phyloP scores from a whole-genome alignment of 306 rosid species.

The Lupinus albus region DNA sequence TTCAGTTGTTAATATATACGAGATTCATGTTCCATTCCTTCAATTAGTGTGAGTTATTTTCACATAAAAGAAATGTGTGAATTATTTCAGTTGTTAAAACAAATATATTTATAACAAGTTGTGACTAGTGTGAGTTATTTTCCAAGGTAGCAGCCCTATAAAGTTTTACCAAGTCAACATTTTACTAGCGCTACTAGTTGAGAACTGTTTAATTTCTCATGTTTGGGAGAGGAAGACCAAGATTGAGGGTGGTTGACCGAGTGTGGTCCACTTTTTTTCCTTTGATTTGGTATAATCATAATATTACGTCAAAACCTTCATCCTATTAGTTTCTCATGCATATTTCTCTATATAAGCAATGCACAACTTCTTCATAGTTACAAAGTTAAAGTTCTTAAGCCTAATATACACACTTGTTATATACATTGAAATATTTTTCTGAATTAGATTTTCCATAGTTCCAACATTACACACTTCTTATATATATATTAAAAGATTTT shows the following conservation, averaged over 20 bases:
- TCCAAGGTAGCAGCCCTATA: too few species aligned
- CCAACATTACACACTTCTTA: slow-evolving; percentile 6
- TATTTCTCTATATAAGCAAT: slow-evolving; percentile 28
- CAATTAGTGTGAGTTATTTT: too few species aligned
- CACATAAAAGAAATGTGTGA: too few species aligned
- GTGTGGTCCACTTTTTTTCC: slow-evolving; percentile 5
- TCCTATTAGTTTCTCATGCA: neutral
- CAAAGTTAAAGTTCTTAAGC: neutral
- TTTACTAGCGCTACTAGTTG: slow-evolving; percentile 21
- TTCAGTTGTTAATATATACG: neutral
- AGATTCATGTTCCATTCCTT: too few species aligned
- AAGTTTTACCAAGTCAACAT: slow-evolving; percentile 20
- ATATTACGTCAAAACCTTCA: slow-evolving; percentile 21
- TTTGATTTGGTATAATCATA: neutral
- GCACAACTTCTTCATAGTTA: neutral
- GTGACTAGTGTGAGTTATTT: too few species aligned
- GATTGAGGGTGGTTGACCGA: neutral
- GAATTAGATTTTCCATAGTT: neutral
- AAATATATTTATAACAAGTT: too few species aligned
- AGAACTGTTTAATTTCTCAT: neutral
- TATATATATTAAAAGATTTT: neutral
- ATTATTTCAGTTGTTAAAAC: too few species aligned
- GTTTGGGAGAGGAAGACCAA: slow-evolving; percentile 35
- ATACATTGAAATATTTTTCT: neutral
- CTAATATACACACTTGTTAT: neutral